Percentiles rank a stretch among this genome's conserved stretches.
Conservation (phyloP, 2,329 filamentous ascomycete genomes). For the Thielaviopsis ethacetica region DNA sequence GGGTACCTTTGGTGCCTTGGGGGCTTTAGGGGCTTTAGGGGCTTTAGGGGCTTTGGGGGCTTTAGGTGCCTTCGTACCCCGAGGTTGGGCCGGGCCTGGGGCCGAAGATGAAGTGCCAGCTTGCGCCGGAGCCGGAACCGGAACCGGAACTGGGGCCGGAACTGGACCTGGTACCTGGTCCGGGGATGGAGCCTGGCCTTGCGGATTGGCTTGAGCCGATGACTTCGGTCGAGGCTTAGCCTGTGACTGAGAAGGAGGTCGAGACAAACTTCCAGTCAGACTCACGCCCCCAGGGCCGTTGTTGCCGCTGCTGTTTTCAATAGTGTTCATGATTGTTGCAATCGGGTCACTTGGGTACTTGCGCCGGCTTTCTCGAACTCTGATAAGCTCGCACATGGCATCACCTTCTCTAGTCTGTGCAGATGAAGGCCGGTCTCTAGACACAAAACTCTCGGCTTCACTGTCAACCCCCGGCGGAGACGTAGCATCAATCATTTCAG, state of each 20-base stretch:
- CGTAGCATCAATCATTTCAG: slow-evolving; percentile 20
- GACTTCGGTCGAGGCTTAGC: background rate
- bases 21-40: background rate
- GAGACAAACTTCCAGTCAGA: background rate
- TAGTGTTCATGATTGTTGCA: background rate
- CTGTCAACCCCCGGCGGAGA: slow-evolving; percentile 19
- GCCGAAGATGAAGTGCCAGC: too few species aligned
- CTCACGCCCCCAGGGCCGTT: background rate
- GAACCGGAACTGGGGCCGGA: background rate
- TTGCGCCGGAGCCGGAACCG: too few species aligned
- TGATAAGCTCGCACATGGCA: slow-evolving; percentile 43
- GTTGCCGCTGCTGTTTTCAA: background rate
- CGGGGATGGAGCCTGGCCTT: too few species aligned
- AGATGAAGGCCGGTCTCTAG: slow-evolving; percentile 8
- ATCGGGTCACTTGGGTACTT: slow-evolving; percentile 19
- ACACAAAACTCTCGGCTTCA: slow-evolving; percentile 35
- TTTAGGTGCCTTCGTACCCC: background rate
- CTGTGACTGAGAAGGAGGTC: background rate
- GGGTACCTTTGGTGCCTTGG: background rate
- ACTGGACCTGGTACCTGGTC: too few species aligned
- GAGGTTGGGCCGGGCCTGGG: too few species aligned
- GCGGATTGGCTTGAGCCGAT: background rate
- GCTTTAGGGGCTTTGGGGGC: background rate
- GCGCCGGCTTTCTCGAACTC: slow-evolving; percentile 36
- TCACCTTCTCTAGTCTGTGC: slow-evolving; percentile 29